Evolutionary conservation across 257 asterid genomes (phyloP), one percentile per base, ranked within the genome.

Genomic region (Gentiana dahurica): DNA sequence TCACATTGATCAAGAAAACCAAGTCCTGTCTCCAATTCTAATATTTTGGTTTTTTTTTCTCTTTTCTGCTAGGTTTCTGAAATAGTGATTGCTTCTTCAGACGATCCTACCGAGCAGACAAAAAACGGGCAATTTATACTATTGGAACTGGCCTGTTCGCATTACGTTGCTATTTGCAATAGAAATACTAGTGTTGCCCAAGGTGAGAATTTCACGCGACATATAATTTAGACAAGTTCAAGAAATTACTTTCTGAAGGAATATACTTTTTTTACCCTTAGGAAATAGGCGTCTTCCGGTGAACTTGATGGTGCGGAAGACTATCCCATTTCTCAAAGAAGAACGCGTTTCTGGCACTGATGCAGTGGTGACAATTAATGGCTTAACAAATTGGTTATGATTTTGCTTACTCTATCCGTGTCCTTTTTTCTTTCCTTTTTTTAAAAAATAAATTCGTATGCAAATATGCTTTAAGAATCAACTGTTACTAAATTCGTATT

Each of bases 131-230:
- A 77, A 50, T 85, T 92, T 63, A 48, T 51, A 65, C 89, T 92
- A 54, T 55, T 88, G 68, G 97, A 88, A 67, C 61, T 87, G 77
- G 74, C 73, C 24, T 69, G 79, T 73, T 78, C 94, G 49, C 94
- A 92, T 73, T 92, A 81, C 63, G 81, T 85, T 57, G 85, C 97
- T 56, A 77, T 87, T 66, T 92, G 97, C 76, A 75, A 82, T 1
- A 78, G 71, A 81, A 73, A 54, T 66, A 73, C 53, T 49, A 35
- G 45, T 64, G 51, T 59, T 36, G 34, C 60, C 36, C 76, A 68
- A 71, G 98, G 94, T 85, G 71, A 47, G 58, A 51, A 67, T 24
- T 24, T 24, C 24, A 4, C 24, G 24, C 24, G 41, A 34, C 45
- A 49, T 36, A 11, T 32, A 53, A 61, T 53, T 58, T 56, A 36